phyloP scores from a whole-genome alignment of 345 rosid species.

The Populus nigra region DNA sequence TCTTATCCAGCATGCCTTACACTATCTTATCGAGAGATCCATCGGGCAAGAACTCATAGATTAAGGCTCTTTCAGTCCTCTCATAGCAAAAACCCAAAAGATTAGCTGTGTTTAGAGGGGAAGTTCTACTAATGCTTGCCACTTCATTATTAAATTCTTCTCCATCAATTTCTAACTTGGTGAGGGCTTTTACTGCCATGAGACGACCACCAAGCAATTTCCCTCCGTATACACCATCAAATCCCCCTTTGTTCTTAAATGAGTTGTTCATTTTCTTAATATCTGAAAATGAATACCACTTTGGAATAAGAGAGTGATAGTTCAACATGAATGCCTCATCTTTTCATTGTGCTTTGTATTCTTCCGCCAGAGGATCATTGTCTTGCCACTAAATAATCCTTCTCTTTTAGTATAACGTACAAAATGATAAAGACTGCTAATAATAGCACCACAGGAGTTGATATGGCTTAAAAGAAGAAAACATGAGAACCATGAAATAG shows the following conservation, averaged over 20 bases:
- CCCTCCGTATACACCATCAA: slow-evolving; percentile 33
- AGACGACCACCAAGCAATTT: slow-evolving; percentile 13
- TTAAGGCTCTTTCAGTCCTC: slow-evolving; percentile 31
- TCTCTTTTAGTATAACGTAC: neutral
- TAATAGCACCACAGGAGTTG: neutral
- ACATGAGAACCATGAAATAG: too few relatives aligned
- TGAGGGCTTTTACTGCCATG: slow-evolving; percentile 33
- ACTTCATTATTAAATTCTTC: slow-evolving; percentile 52
- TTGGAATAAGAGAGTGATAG: slow-evolving; percentile 10
- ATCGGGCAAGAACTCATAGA: slow-evolving; percentile 36
- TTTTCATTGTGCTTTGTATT: neutral
- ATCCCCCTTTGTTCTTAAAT: slow-evolving; percentile 27
- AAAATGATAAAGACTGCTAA: neutral
- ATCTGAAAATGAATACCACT: slow-evolving; percentile 11
- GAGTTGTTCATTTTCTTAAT: slow-evolving; percentile 29
- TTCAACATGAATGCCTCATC: slow-evolving; percentile 13
- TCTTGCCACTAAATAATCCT: neutral
- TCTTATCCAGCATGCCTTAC: too few relatives aligned
- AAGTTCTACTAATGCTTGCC: slow-evolving; percentile 42
- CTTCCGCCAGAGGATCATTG: neutral
- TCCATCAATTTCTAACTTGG: slow-evolving; percentile 10
- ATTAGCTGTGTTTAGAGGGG: slow-evolving; percentile 42
- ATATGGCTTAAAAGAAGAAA: neutral
- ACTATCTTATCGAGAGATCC: slow-evolving; percentile 38
- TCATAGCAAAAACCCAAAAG: slow-evolving; percentile 41